Percentiles rank a stretch among this genome's conserved stretches.
Conservation (phyloP, 2,329 filamentous ascomycete species). For the Fusarium siculi region DNA sequence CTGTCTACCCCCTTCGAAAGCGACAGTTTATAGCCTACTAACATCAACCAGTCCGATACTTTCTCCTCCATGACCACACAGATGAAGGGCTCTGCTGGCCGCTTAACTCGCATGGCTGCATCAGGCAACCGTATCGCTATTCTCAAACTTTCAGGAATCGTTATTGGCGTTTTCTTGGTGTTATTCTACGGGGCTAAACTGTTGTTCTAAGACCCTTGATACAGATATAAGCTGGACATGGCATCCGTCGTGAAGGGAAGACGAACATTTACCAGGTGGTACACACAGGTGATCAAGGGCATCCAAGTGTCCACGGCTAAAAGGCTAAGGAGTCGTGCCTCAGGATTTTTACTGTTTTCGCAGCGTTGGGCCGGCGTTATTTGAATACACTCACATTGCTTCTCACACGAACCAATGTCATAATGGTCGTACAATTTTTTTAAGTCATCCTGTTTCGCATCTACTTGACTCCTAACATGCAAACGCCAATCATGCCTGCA, state of each 20-base stretch:
- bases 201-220: conserved; percentile 60
- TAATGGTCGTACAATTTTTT: conserved; percentile 27
- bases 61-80: conserved; percentile 88
- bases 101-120: conserved; percentile 89
- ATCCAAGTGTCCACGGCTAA: conserved; percentile 1
- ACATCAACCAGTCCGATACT: conserved; percentile 74
- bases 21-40: conserved; percentile 4
- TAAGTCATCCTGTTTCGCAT: conserved; percentile 39
- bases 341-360: conserved; percentile 23
- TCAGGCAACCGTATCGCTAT: conserved; percentile 92
- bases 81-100: conserved; percentile 83
- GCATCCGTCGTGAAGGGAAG: background rate
- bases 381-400: conserved; percentile 34
- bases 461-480: conserved; percentile 50
- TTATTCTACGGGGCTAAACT: conserved; percentile 78
- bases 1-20: conserved; percentile 47
- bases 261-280: background rate
- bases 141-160: conserved; percentile 86
- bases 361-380: conserved; percentile 36
- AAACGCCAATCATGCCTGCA: conserved; percentile 48
- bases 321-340: conserved; percentile 4
- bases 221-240: background rate
- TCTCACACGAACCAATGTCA: conserved; percentile 2
- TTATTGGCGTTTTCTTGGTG: conserved; percentile 77
- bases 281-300: background rate